phyloP scores from a whole-genome alignment of 345 rosid genomes.

The Eucalyptus curtisii region DNA sequence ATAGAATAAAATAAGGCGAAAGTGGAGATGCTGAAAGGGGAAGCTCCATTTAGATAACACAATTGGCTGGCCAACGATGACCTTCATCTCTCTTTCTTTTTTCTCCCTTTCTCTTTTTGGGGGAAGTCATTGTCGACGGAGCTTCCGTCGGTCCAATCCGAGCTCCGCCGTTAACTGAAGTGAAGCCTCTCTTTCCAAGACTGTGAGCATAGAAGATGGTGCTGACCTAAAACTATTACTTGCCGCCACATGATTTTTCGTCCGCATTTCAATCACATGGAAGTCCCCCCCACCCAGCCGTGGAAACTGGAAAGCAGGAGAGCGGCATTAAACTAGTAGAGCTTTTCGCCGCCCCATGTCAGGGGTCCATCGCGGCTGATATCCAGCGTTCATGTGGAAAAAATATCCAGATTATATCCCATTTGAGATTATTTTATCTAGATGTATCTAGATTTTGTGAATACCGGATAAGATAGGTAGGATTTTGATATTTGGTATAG shows the following conservation, averaged over 20 bases:
- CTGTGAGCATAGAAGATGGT: background rate
- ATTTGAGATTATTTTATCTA: background rate
- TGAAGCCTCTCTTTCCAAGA: background rate
- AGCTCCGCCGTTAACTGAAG: background rate
- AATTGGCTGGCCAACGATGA: background rate
- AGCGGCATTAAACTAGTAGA: background rate
- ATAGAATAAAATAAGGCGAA: background rate
- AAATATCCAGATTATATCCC: background rate
- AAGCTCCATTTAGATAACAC: background rate
- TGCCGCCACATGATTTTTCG: background rate
- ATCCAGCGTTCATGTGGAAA: no score
- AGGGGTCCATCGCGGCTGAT: background rate
- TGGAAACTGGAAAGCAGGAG: no score
- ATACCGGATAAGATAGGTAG: background rate
- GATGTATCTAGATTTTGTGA: background rate
- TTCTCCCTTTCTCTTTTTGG: accelerated
- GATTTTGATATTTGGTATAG: background rate
- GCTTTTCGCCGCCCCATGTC: background rate
- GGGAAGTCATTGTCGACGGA: background rate
- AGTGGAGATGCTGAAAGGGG: background rate
- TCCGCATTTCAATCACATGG: background rate
- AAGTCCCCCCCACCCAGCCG: background rate
- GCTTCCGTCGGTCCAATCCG: background rate
- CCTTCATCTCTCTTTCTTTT: background rate
- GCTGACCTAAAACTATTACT: background rate